phyloP scores from a whole-genome alignment of 2,329 filamentous ascomycete species.

The Cordyceps militaris region DNA sequence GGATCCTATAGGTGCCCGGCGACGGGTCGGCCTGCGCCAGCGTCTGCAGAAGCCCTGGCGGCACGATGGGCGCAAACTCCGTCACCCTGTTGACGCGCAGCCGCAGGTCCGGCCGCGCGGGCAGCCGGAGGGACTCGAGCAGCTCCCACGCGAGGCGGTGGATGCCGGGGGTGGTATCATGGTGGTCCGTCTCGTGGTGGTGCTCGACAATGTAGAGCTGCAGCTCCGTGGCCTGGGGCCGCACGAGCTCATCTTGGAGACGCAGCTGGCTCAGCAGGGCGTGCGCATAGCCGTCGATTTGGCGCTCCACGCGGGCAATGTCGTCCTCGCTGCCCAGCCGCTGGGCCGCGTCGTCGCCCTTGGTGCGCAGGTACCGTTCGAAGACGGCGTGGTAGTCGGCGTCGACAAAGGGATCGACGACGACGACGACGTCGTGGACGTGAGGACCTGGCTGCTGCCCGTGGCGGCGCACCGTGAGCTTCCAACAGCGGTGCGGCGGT shows the following conservation, averaged over 20 bases:
- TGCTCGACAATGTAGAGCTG: constrained; percentile 22
- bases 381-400: constrained; percentile 21
- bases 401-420: constrained; percentile 21
- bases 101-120: constrained; percentile 17
- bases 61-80: constrained; percentile 16
- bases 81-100: constrained; percentile 21
- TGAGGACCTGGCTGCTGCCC: constrained; percentile 1
- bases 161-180: constrained; percentile 15
- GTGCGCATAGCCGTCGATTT: constrained; percentile 19
- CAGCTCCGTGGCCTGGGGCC: constrained; percentile 12
- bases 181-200: constrained; percentile 16
- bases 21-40: constrained; percentile 18
- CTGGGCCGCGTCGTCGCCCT: no score
- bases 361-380: constrained; percentile 21
- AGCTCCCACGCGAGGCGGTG: constrained; percentile 25
- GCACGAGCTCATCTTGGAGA: constrained; percentile 13
- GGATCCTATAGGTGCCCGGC: constrained; percentile 19
- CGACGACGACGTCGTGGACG: constrained; percentile 8
- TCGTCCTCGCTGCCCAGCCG: no score
- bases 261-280: constrained; percentile 19
- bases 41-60: background rate
- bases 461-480: constrained; percentile 19
- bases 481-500: constrained; percentile 17
- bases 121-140: constrained; percentile 18
- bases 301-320: constrained; percentile 15